These are phyloP conservation scores for Coemansia sp. DNA, from an alignment of 192 early-diverging fungal species.

Conservation along the genomic window DNA sequence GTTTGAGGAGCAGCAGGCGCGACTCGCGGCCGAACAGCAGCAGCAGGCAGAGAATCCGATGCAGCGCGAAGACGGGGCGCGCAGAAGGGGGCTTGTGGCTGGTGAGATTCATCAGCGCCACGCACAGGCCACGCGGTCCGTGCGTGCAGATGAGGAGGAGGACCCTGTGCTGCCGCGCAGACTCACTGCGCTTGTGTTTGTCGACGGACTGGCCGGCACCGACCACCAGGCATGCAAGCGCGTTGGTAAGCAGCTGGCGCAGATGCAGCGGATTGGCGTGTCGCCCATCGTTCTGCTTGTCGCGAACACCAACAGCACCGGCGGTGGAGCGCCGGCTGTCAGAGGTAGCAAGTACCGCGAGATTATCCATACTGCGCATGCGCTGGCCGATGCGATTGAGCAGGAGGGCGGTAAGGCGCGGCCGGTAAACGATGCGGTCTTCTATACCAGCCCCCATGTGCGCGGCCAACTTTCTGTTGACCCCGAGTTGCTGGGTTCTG, in stretches of 20 bases:
- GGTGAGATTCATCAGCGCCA: conserved; percentile 17
- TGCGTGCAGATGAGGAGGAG: not conserved
- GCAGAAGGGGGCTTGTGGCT: conserved; percentile 7
- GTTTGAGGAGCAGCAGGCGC: conserved; percentile 44
- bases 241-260: conserved; percentile 48
- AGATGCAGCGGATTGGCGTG: conserved; percentile 53
- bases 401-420: conserved; percentile 68
- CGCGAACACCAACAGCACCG: not conserved
- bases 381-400: conserved; percentile 70
- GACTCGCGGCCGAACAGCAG: conserved; percentile 20
- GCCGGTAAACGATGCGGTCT: conserved; percentile 68
- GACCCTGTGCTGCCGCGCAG: conserved; percentile 15
- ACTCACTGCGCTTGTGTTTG: conserved; percentile 37
- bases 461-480: conserved; percentile 34
- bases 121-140: not conserved
- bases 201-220: conserved; percentile 19
- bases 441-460: conserved; percentile 39
- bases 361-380: conserved; percentile 21
- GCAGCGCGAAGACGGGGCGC: not conserved
- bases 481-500: conserved; percentile 59
- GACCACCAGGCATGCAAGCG: conserved; percentile 2
- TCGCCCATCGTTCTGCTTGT: conserved; percentile 41
- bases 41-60: not conserved
- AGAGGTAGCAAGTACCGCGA: conserved; percentile 16
- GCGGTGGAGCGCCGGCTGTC: not conserved